These are phyloP conservation scores for Plasmodium gonderi DNA, from an alignment of 169 alveolate genomes.

Conservation along the genomic window DNA sequence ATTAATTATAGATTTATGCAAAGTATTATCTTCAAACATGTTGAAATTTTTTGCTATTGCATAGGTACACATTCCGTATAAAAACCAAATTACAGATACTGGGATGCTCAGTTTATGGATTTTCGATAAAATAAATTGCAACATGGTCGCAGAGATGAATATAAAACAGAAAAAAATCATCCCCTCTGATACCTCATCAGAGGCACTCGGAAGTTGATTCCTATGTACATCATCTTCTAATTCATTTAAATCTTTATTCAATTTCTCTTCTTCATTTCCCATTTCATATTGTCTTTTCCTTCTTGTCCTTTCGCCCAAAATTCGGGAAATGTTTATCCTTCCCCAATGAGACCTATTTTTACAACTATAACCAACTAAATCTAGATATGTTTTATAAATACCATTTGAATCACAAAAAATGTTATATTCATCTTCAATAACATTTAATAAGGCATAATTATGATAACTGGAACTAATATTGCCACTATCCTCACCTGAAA, in stretches of 20 bases:
- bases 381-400: not conserved
- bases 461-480: not conserved
- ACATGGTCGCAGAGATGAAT: constrained; percentile 80
- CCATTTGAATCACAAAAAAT: not conserved
- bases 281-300: not conserved
- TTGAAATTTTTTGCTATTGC: constrained; percentile 76
- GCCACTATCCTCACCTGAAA: not conserved
- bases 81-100: constrained; percentile 82
- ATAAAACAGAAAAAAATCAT: constrained; percentile 78
- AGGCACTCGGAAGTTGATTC: constrained; percentile 55
- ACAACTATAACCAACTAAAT: not conserved
- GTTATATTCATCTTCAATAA: not conserved
- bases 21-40: constrained; percentile 61
- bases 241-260: not conserved
- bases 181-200: constrained; percentile 77
- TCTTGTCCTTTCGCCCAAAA: not conserved
- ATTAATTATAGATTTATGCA: constrained; percentile 71
- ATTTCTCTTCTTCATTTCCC: not conserved
- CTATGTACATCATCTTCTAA: constrained; percentile 5
- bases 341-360: not conserved
- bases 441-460: not conserved
- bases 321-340: not conserved
- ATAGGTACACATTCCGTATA: constrained; percentile 84
- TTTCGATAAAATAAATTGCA: constrained; percentile 84
- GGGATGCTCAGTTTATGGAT: constrained; percentile 81